Conservation (phyloP, 2,329 filamentous ascomycete species). For the Aspergillus quadrilineatus region DNA sequence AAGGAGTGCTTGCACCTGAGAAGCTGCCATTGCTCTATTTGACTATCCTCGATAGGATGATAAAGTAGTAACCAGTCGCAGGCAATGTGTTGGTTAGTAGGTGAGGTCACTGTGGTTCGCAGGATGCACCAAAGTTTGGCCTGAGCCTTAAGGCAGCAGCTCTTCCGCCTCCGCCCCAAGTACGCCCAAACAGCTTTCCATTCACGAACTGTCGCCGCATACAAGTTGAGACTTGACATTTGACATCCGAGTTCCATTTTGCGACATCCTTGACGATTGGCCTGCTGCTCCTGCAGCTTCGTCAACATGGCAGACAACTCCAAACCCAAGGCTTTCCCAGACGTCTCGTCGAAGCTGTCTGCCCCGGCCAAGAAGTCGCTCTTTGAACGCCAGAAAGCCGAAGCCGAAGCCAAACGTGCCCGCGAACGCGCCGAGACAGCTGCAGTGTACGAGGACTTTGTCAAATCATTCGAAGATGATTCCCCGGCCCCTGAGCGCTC, state of each 20-base stretch:
- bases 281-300: conserved; percentile 26
- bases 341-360: conserved; percentile 73
- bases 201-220: neutral
- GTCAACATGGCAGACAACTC: conserved; percentile 39
- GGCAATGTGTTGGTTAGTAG: neutral
- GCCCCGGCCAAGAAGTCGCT: conserved; percentile 79
- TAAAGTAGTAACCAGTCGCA: neutral
- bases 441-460: conserved; percentile 81
- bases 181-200: conserved; percentile 10
- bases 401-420: conserved; percentile 82
- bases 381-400: conserved; percentile 84
- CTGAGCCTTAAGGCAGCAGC: conserved; percentile 15
- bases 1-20: conserved; percentile 46
- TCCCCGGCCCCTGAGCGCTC: conserved; percentile 19
- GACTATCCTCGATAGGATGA: neutral
- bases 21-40: conserved; percentile 22
- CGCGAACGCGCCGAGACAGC: conserved; percentile 84
- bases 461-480: conserved; percentile 65
- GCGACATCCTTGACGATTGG: conserved; percentile 5
- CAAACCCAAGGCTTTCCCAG: conserved; percentile 58
- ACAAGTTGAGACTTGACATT: conserved; percentile 2
- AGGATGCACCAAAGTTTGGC: neutral
- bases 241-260: neutral
- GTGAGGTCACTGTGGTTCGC: neutral
- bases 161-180: conserved; percentile 17